A percentile compares a stretch with the other conserved stretches of the same genome.
phyloP scores from a whole-genome alignment of 352 stramenopile species.

The Pseudoperonospora humuli region DNA sequence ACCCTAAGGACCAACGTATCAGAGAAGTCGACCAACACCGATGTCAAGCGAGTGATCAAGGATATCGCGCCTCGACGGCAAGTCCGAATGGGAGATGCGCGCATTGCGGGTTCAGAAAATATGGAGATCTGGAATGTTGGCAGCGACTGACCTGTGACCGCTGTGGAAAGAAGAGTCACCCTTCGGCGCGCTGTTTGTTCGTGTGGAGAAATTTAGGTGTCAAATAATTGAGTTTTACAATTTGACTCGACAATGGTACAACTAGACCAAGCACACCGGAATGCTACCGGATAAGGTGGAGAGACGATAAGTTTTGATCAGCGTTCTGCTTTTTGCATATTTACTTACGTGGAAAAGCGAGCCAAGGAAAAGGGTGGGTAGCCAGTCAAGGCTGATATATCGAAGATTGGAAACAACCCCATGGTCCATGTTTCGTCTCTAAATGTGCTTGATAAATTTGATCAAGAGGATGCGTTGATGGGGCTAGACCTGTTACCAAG shows the following conservation, averaged over 20 bases:
- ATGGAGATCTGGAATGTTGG: background rate
- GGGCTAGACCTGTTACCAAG: no score
- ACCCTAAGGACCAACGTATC: background rate
- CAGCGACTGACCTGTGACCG: background rate
- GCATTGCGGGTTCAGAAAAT: background rate
- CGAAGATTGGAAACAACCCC: no score
- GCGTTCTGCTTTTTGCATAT: no score
- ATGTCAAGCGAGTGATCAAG: background rate
- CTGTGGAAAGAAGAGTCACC: background rate
- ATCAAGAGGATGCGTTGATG: no score
- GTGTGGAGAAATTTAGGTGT: background rate
- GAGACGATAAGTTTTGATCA: no score
- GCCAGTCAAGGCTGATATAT: no score
- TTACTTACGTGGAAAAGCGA: no score
- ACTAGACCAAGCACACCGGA: background rate
- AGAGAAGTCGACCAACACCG: background rate
- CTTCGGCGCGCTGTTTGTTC: background rate
- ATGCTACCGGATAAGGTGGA: no score
- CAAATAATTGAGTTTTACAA: background rate
- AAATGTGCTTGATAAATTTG: no score
- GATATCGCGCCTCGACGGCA: background rate
- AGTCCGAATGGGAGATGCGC: background rate
- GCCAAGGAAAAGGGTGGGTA: no score
- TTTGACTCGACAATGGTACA: background rate
- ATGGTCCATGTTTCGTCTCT: no score